Evolutionary conservation across 495 filamentous ascomycete genomes (phyloP).

Genomic region (Glarea lozoyensis): DNA sequence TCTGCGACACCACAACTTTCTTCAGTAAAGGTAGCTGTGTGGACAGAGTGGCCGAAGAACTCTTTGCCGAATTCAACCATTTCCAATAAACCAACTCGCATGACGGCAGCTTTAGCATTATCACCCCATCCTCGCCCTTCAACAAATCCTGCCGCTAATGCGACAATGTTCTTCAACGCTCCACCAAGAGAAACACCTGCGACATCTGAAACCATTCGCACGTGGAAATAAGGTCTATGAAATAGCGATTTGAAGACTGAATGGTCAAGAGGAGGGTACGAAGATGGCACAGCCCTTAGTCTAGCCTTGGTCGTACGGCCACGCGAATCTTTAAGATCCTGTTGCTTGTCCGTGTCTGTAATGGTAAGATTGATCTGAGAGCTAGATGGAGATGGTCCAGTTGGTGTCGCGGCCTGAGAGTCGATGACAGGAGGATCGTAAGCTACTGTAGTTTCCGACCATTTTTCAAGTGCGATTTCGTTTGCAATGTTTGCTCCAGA

Average conservation of each 20-base stretch:
- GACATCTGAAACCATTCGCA: slow-evolving; percentile 83
- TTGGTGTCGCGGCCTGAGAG: slow-evolving; percentile 60
- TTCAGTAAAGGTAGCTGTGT: slow-evolving; percentile 81
- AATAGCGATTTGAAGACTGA: slow-evolving; percentile 72
- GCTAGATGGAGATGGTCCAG: slow-evolving; percentile 41
- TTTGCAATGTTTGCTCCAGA: slow-evolving; percentile 95
- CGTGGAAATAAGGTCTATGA: slow-evolving; percentile 96
- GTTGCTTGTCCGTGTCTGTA: slow-evolving; percentile 23
- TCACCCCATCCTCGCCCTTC: slow-evolving; percentile 95
- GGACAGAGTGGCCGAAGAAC: slow-evolving; percentile 78
- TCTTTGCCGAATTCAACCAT: slow-evolving; percentile 90
- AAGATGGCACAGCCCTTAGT: slow-evolving; percentile 62
- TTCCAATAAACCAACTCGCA: slow-evolving; percentile 89
- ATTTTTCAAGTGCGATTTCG: slow-evolving; percentile 91
- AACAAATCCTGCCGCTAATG: slow-evolving; percentile 89
- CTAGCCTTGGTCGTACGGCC: slow-evolving; percentile 53
- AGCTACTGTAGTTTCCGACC: slow-evolving; percentile 91
- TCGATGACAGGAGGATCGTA: slow-evolving; percentile 89
- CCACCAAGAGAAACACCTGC: slow-evolving; percentile 93
- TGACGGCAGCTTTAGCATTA: slow-evolving; percentile 94
- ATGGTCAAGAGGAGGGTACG: slow-evolving; percentile 79
- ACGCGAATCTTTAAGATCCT: slow-evolving; percentile 53
- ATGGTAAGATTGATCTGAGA: slow-evolving; percentile 53
- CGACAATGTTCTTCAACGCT: slow-evolving; percentile 95
- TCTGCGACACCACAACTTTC: slow-evolving; percentile 95